Evolutionary conservation across 2,329 filamentous ascomycete species (phyloP), one percentile per base, ranked within the genome.

Genomic region (Aspergillus bombycis): DNA sequence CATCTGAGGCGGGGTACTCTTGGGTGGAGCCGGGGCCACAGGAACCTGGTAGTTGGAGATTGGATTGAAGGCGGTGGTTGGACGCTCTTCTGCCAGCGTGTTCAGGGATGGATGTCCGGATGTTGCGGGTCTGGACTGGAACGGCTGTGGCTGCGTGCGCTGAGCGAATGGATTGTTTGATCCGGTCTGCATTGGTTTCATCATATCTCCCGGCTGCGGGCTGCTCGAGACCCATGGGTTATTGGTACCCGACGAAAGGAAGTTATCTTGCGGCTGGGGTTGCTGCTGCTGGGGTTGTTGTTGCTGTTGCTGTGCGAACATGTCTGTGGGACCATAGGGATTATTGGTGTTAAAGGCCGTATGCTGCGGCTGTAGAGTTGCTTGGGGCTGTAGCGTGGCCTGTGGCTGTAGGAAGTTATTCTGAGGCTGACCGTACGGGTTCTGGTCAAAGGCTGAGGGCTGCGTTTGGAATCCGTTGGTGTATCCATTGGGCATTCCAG

Each of bases 151-250:
- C 62, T 85, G 82, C 63, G 86, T 84, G 30, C 52, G 52, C 21
- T 38, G 52, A 12, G 95, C 94, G 74, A 99, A 99, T 2, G 95
- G 95, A 76, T 99, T 99, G 83, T 99, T 99, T 19, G 95, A 98
- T 55, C 95, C 95, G 3, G 95, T 99, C 4, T 92, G 90, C 75
- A 93, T 91, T 5, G 93, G 91, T 75, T 91, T 89, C 67, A 97
- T 80, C 2, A 89, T 80, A 58, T 91, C 85, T 57, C 78, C 74
- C n/a, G 88, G 77, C 64, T 86, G 83, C 67, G 86, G 86, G 65
- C 80, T 83, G 70, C 83, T 85, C 67, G 83, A 84, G 28, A 92
- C 91, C 92, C 94, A 99, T 0, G 95, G 95, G 77, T 99, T 99
- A 81, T 98, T 96, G 78, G 88, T 96, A 41, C 93, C 94, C 28